Conservation (phyloP, 2,329 filamentous ascomycete species). For the Seiridium cupressi region DNA sequence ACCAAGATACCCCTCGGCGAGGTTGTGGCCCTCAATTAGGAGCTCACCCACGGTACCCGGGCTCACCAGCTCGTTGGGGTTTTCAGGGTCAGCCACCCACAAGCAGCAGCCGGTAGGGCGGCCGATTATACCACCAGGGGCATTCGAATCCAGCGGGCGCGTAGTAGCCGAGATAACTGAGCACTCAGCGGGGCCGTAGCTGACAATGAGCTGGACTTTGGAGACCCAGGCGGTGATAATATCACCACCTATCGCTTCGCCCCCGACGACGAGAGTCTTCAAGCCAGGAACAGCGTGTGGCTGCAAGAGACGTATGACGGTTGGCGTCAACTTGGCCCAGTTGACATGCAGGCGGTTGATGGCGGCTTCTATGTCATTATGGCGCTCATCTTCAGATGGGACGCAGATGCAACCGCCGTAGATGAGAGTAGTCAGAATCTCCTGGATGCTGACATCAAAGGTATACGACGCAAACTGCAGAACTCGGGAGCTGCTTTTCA, state of each 20-base stretch:
- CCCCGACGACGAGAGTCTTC: neutral
- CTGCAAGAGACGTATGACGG: neutral
- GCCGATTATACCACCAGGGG: neutral
- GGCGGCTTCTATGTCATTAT: neutral
- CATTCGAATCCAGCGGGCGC: neutral
- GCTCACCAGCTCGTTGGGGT: neutral
- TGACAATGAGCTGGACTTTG: neutral
- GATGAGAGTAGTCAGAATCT: neutral
- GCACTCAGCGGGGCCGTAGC: neutral
- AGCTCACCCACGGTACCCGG: neutral
- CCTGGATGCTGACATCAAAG: neutral
- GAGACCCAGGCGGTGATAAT: neutral
- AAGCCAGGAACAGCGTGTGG: neutral
- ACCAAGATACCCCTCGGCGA: neutral
- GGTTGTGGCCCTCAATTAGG: neutral
- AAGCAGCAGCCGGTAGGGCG: neutral
- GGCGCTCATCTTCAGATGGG: neutral
- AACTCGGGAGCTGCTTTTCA: no score
- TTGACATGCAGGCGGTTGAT: neutral
- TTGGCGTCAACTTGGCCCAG: neutral
- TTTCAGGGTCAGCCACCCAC: neutral
- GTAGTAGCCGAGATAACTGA: neutral
- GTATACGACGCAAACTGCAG: neutral
- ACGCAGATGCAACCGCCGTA: neutral
- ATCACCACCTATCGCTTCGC: neutral